phyloP scores from a whole-genome alignment of 2,329 filamentous ascomycete species.

The Epichloe hybrida region DNA sequence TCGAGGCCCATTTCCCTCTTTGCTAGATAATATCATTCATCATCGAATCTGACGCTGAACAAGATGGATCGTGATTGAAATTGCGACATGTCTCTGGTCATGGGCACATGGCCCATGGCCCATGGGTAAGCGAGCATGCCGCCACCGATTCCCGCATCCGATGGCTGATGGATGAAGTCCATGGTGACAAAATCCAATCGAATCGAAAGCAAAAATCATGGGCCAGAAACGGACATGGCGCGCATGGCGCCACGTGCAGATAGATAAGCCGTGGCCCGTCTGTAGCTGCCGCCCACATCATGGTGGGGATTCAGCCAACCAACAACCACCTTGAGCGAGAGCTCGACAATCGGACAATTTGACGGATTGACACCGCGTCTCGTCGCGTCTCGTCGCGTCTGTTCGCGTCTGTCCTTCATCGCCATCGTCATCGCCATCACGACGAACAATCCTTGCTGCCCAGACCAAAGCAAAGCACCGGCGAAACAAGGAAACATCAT shows the following conservation, averaged over 20 bases:
- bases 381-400: background rate
- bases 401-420: background rate
- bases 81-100: too few relatives aligned
- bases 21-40: too few relatives aligned
- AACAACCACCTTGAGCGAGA: background rate
- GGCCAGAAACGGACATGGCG: background rate
- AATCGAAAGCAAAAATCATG: background rate
- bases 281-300: background rate
- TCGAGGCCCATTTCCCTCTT: too few relatives aligned
- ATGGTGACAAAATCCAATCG: background rate
- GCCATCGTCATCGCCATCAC: background rate
- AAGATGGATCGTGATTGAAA: too few relatives aligned
- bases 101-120: too few relatives aligned
- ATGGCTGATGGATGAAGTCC: background rate
- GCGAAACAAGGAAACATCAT: constrained; percentile 10
- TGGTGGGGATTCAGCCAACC: background rate
- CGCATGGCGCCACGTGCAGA: background rate
- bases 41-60: too few relatives aligned
- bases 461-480: background rate
- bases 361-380: background rate
- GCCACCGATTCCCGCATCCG: too few relatives aligned
- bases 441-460: background rate
- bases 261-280: background rate
- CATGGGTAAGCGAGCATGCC: too few relatives aligned
- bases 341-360: background rate